Percentiles rank a stretch among this genome's conserved stretches.
phyloP scores from a whole-genome alignment of 306 rosid genomes.

The Pyrus pyrifolia region DNA sequence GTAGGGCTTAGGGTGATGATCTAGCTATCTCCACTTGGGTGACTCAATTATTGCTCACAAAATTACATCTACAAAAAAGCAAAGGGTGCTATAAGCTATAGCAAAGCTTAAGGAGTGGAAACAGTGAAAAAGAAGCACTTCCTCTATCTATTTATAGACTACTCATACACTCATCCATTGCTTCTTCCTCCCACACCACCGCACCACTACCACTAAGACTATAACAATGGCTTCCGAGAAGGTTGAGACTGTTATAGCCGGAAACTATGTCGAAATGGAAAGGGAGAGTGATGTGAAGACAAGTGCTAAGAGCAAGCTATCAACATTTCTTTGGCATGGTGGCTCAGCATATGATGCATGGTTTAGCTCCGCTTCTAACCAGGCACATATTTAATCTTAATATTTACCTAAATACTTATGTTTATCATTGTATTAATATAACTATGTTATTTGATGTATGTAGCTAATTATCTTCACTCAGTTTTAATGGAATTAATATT shows the following conservation, averaged over 20 bases:
- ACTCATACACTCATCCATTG: slow-evolving; percentile 23
- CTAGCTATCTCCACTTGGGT: slow-evolving; percentile 29
- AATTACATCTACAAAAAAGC: slow-evolving; percentile 18
- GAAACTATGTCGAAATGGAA: slow-evolving; percentile 93
- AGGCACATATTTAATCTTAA: slow-evolving; percentile 33
- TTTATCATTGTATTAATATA: not conserved
- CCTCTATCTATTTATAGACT: slow-evolving; percentile 37
- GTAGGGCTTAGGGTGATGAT: slow-evolving; percentile 16
- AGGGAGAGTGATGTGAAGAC: slow-evolving; percentile 42
- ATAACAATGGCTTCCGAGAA: slow-evolving; percentile 89
- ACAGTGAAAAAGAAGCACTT: slow-evolving; percentile 14
- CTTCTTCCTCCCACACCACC: slow-evolving; percentile 21
- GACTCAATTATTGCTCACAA: slow-evolving; percentile 35
- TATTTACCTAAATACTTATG: not conserved
- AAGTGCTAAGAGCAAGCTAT: slow-evolving; percentile 33
- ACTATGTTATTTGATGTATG: not conserved
- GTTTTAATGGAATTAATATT: not conserved
- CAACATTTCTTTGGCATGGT: slow-evolving; percentile 77
- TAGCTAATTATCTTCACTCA: not conserved
- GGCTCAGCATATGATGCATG: slow-evolving; percentile 99
- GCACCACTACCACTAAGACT: slow-evolving; percentile 7
- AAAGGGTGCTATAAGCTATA: slow-evolving; percentile 5
- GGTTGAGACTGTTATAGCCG: slow-evolving; percentile 90
- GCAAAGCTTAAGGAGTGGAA: slow-evolving; percentile 2
- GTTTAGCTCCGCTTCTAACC: slow-evolving; percentile 97